These are phyloP conservation scores for Allomyces macrogynus DNA, from an alignment of 192 early-diverging fungal genomes.

Conservation along the genomic window DNA sequence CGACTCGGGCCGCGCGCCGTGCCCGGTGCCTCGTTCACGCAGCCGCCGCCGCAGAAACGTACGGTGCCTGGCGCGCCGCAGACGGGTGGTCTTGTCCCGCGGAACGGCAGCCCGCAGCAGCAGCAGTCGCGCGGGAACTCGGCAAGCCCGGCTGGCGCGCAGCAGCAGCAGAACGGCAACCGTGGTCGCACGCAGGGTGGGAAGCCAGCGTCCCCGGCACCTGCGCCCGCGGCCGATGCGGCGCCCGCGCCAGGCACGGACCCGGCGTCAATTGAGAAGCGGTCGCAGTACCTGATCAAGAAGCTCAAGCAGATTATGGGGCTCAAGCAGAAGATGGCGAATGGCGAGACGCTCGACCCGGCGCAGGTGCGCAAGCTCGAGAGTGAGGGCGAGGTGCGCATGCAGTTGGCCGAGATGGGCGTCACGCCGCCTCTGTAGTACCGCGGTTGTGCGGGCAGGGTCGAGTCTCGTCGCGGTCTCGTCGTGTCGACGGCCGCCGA, in stretches of 20 bases:
- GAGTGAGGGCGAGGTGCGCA: background rate
- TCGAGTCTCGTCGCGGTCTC: too few species aligned
- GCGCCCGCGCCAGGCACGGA: conserved; percentile 14
- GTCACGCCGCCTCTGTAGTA: background rate
- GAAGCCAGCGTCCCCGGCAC: conserved; percentile 10
- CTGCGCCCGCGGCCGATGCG: too few species aligned
- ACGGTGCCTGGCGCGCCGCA: conserved; percentile 26
- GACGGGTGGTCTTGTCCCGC: conserved; percentile 12
- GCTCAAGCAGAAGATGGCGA: conserved; percentile 52
- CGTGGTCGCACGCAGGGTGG: conserved; percentile 5
- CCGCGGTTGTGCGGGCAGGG: too few species aligned
- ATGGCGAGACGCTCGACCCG: conserved; percentile 60
- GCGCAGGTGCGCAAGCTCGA: conserved; percentile 34
- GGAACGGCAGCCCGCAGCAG: conserved; percentile 6
- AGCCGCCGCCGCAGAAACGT: conserved; percentile 12
- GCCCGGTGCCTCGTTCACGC: conserved; percentile 10
- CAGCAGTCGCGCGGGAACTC: conserved; percentile 11
- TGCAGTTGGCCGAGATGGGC: background rate
- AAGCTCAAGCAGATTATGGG: conserved; percentile 79
- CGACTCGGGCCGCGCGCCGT: conserved; percentile 39
- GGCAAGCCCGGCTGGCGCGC: conserved; percentile 4
- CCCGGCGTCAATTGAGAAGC: conserved; percentile 57
- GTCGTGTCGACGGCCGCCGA: too few species aligned
- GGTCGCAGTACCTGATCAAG: conserved; percentile 67
- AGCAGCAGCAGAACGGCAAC: conserved; percentile 10